phyloP scores from a whole-genome alignment of 495 filamentous ascomycete genomes.

The Aspergillus indologenus region DNA sequence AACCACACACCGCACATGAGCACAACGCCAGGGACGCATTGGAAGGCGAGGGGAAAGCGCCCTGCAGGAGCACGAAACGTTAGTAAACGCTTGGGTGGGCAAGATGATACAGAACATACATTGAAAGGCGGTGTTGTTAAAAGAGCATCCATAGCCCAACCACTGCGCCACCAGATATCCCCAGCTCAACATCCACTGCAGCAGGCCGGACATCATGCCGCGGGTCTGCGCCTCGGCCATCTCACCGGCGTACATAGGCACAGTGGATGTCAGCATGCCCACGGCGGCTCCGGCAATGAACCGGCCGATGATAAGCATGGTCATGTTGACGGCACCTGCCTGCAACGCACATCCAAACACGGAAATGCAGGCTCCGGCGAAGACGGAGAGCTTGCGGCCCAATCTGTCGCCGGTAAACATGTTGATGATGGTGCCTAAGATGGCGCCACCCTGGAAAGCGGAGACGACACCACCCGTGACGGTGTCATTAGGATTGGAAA shows the following conservation, averaged over 20 bases:
- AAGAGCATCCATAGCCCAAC: conserved; percentile 49
- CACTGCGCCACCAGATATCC: conserved; percentile 45
- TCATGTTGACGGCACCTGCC: conserved; percentile 43
- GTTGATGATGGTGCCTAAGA: conserved; percentile 44
- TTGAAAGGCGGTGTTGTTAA: conserved; percentile 40
- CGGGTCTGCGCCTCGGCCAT: conserved; percentile 25
- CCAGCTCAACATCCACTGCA: conserved; percentile 43
- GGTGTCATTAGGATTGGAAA: conserved; percentile 31
- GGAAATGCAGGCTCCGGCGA: conserved; percentile 42
- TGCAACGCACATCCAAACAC: conserved; percentile 44
- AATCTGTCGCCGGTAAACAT: conserved; percentile 39
- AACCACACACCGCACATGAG: conserved; percentile 52
- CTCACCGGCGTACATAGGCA: conserved; percentile 40
- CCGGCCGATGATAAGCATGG: conserved; percentile 48
- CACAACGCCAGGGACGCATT: conserved; percentile 44
- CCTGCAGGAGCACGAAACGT: conserved; percentile 6
- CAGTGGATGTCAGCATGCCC: conserved; percentile 43
- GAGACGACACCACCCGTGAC: conserved; percentile 48
- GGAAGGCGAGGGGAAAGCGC: conserved; percentile 53
- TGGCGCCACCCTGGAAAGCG: conserved; percentile 43
- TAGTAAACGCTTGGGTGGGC: neutral
- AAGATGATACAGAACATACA: too few relatives aligned
- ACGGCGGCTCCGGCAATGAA: conserved; percentile 47
- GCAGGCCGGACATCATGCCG: conserved; percentile 22
- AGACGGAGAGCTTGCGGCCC: conserved; percentile 41